A percentile compares a stretch with the other conserved stretches of the same genome.
Evolutionary conservation across 163 green algal genomes (phyloP).

Genomic region (Chloromonas sp.): DNA sequence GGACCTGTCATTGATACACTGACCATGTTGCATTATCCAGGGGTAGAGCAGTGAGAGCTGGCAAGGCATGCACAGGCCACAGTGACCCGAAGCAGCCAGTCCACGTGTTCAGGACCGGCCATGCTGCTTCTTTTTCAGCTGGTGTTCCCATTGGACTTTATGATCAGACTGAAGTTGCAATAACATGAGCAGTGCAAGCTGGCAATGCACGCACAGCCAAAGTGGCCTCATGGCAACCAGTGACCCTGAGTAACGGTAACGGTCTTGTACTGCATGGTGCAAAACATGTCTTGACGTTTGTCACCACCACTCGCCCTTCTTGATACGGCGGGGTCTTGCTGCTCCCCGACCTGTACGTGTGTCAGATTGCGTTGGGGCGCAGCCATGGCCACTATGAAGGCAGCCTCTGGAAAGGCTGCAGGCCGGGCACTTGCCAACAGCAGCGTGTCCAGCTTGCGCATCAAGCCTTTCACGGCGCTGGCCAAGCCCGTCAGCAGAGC

Average conservation of each 20-base stretch:
- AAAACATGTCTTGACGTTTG: background rate
- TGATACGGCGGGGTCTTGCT: background rate
- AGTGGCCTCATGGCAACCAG: background rate
- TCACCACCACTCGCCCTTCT: background rate
- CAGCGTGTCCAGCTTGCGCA: background rate
- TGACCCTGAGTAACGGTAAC: background rate
- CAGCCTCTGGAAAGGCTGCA: background rate
- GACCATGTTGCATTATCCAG: no score
- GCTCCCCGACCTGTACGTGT: background rate
- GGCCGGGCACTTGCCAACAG: background rate
- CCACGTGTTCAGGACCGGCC: no score
- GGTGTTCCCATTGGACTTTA: no score
- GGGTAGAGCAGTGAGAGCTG: no score
- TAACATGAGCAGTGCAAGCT: no score
- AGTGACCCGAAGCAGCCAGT: no score
- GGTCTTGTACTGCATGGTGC: background rate
- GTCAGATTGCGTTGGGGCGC: background rate
- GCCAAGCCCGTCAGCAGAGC: background rate
- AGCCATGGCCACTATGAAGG: background rate
- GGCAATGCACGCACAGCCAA: no score
- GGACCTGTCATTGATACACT: no score
- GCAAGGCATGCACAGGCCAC: no score
- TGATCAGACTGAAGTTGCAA: no score
- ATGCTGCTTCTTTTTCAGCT: no score
- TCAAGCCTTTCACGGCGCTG: slow-evolving; percentile 3